Evolutionary conservation across 495 filamentous ascomycete genomes (phyloP).

Genomic region (Thermochaetoides thermophila): DNA sequence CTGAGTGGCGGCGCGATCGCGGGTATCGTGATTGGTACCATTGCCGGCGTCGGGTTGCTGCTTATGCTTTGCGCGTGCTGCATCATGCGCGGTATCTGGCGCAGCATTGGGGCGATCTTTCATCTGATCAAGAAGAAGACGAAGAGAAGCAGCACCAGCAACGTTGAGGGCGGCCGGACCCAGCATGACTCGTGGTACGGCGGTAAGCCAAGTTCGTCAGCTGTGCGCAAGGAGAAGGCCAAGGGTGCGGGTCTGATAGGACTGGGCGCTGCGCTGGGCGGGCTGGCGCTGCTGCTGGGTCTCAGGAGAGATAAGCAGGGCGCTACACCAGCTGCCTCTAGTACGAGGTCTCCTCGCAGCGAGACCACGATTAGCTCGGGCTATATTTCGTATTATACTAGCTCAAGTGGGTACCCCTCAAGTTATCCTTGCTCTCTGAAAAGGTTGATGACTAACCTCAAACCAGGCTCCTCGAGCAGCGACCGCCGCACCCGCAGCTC

Average conservation of each 20-base stretch:
- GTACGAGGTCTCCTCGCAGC: too few species aligned
- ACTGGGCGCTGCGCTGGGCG: constrained; percentile 47
- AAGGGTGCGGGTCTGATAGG: constrained; percentile 39
- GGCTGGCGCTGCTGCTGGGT: constrained; percentile 59
- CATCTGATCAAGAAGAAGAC: constrained; percentile 39
- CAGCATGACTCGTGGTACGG: constrained; percentile 54
- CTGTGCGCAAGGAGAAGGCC: constrained; percentile 36
- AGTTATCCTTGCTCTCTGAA: not conserved
- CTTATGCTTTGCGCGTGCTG: constrained; percentile 61
- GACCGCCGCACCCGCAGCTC: constrained; percentile 18
- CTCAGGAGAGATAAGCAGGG: constrained; percentile 51
- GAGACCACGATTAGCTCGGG: constrained; percentile 33
- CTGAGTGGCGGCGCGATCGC: constrained; percentile 79
- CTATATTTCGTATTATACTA: constrained; percentile 34
- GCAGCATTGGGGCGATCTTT: constrained; percentile 49
- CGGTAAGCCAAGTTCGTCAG: constrained; percentile 35
- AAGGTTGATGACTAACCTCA: constrained; percentile 10
- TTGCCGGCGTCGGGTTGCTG: constrained; percentile 60
- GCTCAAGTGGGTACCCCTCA: constrained; percentile 29
- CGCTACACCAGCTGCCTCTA: too few species aligned
- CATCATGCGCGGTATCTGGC: constrained; percentile 51
- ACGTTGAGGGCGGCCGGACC: constrained; percentile 22
- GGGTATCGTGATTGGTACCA: constrained; percentile 81
- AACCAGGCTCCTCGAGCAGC: constrained; percentile 27
- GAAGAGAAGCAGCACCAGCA: constrained; percentile 50